Evolutionary conservation across 768 basidiomycete genomes (phyloP), one percentile per base, ranked within the genome.

Genomic region (Mrakia blollopis): DNA sequence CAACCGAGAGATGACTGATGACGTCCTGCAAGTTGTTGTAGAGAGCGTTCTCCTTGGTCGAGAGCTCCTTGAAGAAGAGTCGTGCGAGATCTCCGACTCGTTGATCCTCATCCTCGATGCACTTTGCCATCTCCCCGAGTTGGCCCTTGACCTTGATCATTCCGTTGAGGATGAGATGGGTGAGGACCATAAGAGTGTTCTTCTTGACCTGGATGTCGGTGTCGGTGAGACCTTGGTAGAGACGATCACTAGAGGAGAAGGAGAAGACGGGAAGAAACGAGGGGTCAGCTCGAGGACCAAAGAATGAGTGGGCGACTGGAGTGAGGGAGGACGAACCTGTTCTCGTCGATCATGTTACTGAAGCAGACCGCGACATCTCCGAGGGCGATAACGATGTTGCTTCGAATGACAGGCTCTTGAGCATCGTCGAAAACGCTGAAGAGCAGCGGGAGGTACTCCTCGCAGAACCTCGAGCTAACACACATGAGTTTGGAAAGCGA

Each of bases 91-190:
- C 96, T 25, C 92, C 89, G 77, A 99, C 91, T 21, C 96, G 85
- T 65, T 87, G 87, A 76, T 98, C 96, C 32, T 88, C 86, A 83
- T 98, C 96, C 85, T 98, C 94, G 10, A 98, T 85, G 82, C 97
- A 98, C 84, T 99, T 98, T n/a, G 96, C 97, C 96, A 99, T 98
- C 87, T 99, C 97, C 25, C 97, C 97, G 10, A 99, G 87, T 82
- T 99, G 96, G 1, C 97, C 97, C 85, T 99, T 98, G 80, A 98
- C 95, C 84, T 98, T 99, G 87, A 99, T 92, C 97, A 98, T 98
- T 3, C 96, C 96, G 81, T 98, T 98, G 78, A 99, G 85, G 82
- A 98, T 98, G 78, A 99, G 85, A 83, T 98, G 94, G 16, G 94
- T 96, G 75, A 98, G 87, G 41, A 98, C 97, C 96, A 98, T 98